A percentile compares a stretch with the other conserved stretches of the same genome.
Conservation (phyloP, 495 filamentous ascomycete genomes). For the Aspergillus panamensis region DNA sequence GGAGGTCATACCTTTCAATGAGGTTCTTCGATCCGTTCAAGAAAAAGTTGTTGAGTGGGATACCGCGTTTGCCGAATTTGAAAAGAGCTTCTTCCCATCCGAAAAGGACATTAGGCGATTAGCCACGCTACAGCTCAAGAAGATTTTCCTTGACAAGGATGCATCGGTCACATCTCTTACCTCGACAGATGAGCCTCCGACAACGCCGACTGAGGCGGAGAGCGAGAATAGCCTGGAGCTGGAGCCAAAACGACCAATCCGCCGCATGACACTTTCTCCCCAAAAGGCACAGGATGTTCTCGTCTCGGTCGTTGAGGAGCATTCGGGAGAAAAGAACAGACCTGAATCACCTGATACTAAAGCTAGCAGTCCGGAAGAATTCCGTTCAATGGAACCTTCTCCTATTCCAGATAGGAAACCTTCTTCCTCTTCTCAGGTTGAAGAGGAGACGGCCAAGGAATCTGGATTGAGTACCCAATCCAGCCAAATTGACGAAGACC, state of each 20-base stretch:
- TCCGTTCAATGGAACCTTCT: conserved; percentile 20
- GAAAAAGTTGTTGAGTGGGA: conserved; percentile 96
- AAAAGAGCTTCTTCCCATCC: conserved; percentile 89
- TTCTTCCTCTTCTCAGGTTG: conserved; percentile 27
- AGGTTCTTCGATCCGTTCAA: conserved; percentile 80
- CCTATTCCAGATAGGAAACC: conserved; percentile 17
- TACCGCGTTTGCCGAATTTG: conserved; percentile 79
- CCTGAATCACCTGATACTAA: conserved; percentile 14
- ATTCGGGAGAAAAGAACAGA: conserved; percentile 43
- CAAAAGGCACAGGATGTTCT: conserved; percentile 67
- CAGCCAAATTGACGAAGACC: conserved; percentile 27
- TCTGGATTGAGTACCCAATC: conserved; percentile 68
- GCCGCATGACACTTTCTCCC: conserved; percentile 56
- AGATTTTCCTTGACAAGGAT: conserved; percentile 87
- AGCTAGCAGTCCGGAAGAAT: conserved; percentile 13
- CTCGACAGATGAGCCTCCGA: conserved; percentile 54
- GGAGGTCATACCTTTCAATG: conserved; percentile 90
- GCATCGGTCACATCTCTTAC: conserved; percentile 67
- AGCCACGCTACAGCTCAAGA: conserved; percentile 87
- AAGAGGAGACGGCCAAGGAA: conserved; percentile 51
- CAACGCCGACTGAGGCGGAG: conserved; percentile 42
- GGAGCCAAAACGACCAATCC: conserved; percentile 34
- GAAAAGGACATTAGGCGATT: conserved; percentile 95
- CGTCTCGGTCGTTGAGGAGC: conserved; percentile 66
- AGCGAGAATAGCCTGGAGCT: conserved; percentile 43